A percentile compares a stretch with the other conserved stretches of the same genome.
These are phyloP conservation scores for Jaapia argillacea DNA, from an alignment of 768 basidiomycete species.

Conservation along the genomic window DNA sequence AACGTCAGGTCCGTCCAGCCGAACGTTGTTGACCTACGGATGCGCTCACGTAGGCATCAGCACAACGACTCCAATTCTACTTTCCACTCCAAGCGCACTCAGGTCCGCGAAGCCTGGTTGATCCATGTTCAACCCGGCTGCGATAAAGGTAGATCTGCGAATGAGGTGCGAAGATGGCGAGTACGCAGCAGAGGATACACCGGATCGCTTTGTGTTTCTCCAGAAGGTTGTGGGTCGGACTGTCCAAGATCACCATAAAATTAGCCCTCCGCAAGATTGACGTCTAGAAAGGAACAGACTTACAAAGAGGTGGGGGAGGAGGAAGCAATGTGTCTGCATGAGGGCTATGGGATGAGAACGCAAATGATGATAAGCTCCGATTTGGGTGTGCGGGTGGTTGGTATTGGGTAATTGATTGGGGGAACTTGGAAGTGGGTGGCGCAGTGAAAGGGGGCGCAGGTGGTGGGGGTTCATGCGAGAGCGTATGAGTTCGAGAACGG, in stretches of 20 bases:
- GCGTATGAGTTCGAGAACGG: too few relatives aligned
- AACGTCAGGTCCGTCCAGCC: too few relatives aligned
- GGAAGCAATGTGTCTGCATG: slow-evolving; percentile 36
- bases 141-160: slow-evolving; percentile 70
- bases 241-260: slow-evolving; percentile 16
- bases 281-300: slow-evolving; percentile 24
- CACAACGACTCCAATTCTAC: slow-evolving; percentile 15
- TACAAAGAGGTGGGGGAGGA: slow-evolving; percentile 58
- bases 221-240: slow-evolving; percentile 81
- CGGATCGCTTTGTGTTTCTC: slow-evolving; percentile 63
- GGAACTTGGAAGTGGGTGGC: too few relatives aligned
- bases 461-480: too few relatives aligned
- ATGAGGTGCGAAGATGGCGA: slow-evolving; percentile 67
- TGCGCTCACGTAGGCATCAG: too few relatives aligned
- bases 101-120: slow-evolving; percentile 36
- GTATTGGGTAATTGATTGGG: too few relatives aligned
- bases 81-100: slow-evolving; percentile 23
- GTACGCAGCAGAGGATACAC: slow-evolving; percentile 60
- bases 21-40: too few relatives aligned
- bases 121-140: slow-evolving; percentile 64
- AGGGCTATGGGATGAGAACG: too few relatives aligned
- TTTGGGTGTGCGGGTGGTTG: too few relatives aligned
- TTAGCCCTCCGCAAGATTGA: too few relatives aligned
- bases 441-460: too few relatives aligned
- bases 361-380: too few relatives aligned